phyloP scores from a whole-genome alignment of 1,284 basidiomycete genomes.

The Jaminaea rosea region DNA sequence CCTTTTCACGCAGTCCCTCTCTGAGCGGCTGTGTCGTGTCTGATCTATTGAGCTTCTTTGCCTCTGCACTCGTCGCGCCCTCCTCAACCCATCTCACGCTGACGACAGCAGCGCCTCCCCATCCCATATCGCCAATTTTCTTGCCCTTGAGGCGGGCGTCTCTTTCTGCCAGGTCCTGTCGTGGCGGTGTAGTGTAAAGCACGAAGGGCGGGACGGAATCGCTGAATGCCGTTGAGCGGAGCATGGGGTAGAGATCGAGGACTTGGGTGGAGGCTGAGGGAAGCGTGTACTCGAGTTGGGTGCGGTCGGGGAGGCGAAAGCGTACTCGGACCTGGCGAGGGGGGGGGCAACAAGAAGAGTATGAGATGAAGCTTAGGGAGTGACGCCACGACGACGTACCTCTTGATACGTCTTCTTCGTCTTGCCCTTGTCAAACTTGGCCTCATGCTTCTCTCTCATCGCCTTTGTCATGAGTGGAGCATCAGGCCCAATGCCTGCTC shows the following conservation, averaged over 20 bases:
- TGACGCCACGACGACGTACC: slow-evolving; percentile 50
- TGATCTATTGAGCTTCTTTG: slow-evolving; percentile 50
- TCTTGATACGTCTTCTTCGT: slow-evolving; percentile 63
- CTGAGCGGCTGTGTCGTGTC: slow-evolving; percentile 1
- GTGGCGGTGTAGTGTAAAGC: slow-evolving; percentile 70
- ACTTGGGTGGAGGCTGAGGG: slow-evolving; percentile 54
- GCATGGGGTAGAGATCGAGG: slow-evolving; percentile 68
- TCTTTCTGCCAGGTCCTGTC: slow-evolving; percentile 67
- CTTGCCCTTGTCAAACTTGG: slow-evolving; percentile 47
- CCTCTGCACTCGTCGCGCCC: slow-evolving; percentile 57
- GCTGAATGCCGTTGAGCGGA: slow-evolving; percentile 60
- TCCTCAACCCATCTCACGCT: slow-evolving; percentile 66
- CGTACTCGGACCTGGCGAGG: slow-evolving; percentile 65
- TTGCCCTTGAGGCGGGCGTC: slow-evolving; percentile 62
- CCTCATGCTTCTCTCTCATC: slow-evolving; percentile 59
- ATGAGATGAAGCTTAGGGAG: not conserved
- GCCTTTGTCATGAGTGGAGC: slow-evolving; percentile 66
- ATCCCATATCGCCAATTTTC: slow-evolving; percentile 60
- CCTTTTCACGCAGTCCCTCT: slow-evolving; percentile 1
- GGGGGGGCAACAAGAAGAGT: not conserved
- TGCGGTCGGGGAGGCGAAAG: slow-evolving; percentile 68
- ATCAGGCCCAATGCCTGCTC: slow-evolving; percentile 53
- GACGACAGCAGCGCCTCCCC: slow-evolving; percentile 70
- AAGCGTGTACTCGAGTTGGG: slow-evolving; percentile 70
- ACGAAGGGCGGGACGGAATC: slow-evolving; percentile 71